Base-by-base conservation (phyloP, 345 rosid species). In the Chamaenerion angustifolium region DNA sequence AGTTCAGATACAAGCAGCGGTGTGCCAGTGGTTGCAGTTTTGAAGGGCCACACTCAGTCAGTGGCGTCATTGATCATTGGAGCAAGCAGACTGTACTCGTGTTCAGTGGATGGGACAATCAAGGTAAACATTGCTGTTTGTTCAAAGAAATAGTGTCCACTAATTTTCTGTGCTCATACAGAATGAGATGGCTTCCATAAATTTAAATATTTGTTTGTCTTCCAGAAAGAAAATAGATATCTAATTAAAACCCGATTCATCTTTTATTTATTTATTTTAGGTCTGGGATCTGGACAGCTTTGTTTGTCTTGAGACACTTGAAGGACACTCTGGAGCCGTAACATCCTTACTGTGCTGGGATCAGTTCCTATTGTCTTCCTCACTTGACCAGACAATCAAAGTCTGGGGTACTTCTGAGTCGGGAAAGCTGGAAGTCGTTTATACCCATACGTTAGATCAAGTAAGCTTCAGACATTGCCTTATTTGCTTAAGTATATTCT, bases 341-440 rank as follows among this genome's bases (percentile, higher is more conserved):
- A 81, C 59, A 46, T 84, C 86, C 9, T 75, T 84, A 27, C 43
- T 84, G 45, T 73, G 81, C 59, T 84, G 81, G 75, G 73, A 81
- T 55, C 49, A 67, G 27, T 72, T 25, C 67, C 52, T 84, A 51
- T 5, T 78, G 12, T 84, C 85, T 0, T 72, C 81, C 57, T 81
- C 88, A 8, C 57, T 80, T 58, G 94, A 84, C 59, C 21, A 49
- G 47, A 80, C 76, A 7, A 52, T 76, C 16, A 76, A 72, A 62
- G 69, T 76, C 37, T 80, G 88, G 92, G 65, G 45, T 54, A 49
- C 54, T n/a, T 55, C 59, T 50, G 69, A 62, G 41, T 31, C 52
- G 17, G 74, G 61, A n/a, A 23, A 31, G 15, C 45, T 69, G 48
- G 76, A 61, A 67, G 73, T 71, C 41, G 31, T 16, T 10, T 56